A percentile compares a stretch with the other conserved stretches of the same genome.
These are phyloP conservation scores for Sarocladiaceae sp. DNA, from an alignment of 2,329 filamentous ascomycete species.

Conservation along the genomic window DNA sequence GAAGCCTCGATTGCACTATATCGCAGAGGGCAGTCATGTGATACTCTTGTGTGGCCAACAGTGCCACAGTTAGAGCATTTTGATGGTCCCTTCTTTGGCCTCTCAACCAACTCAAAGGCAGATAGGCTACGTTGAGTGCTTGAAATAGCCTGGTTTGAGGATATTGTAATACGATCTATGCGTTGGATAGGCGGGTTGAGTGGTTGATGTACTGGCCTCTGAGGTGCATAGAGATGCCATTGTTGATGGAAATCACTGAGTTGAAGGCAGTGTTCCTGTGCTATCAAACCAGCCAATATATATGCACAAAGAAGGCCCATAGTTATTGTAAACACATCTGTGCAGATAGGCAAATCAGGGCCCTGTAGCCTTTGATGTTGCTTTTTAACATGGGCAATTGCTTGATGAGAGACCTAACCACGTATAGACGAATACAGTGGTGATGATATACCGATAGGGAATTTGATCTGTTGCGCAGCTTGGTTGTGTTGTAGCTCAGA, in stretches of 20 bases:
- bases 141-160: not conserved
- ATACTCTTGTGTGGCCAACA: slow-evolving; percentile 8
- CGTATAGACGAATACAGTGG: slow-evolving; percentile 12
- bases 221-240: slow-evolving; percentile 11
- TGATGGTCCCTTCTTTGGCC: slow-evolving; percentile 7
- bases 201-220: slow-evolving; percentile 2
- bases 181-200: not conserved
- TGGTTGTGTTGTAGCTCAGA: slow-evolving; percentile 13
- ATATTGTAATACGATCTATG: not conserved
- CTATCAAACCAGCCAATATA: slow-evolving; percentile 11
- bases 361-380: slow-evolving; percentile 12
- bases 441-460: slow-evolving; percentile 13
- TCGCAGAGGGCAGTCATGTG: slow-evolving; percentile 4
- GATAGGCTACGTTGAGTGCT: slow-evolving; percentile 10
- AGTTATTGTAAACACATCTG: slow-evolving; percentile 11
- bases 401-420: slow-evolving; percentile 14
- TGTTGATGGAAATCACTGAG: slow-evolving; percentile 11
- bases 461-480: slow-evolving; percentile 12
- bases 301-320: slow-evolving; percentile 13
- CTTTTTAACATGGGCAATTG: slow-evolving; percentile 13
- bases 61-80: slow-evolving; percentile 13
- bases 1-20: too few relatives aligned
- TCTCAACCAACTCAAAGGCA: slow-evolving; percentile 14
- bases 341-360: slow-evolving; percentile 11
- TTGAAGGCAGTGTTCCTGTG: slow-evolving; percentile 1